Percentiles rank a stretch among this genome's conserved stretches.
Evolutionary conservation across 495 filamentous ascomycete species (phyloP).

Genomic region (Collariella sp.): DNA sequence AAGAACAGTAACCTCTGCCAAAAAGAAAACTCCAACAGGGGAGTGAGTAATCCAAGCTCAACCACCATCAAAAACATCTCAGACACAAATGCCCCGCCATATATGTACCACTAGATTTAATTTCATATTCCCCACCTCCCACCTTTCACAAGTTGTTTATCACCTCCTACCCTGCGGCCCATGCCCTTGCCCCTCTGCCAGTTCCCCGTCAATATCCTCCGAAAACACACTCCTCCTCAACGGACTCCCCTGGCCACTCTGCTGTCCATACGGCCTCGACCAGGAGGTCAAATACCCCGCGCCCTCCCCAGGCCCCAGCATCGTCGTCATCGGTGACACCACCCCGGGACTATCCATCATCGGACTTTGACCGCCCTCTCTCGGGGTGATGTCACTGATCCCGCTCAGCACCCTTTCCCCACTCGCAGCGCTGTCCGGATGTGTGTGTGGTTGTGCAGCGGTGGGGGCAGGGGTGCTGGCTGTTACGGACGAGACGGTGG

Average conservation of each 20-base stretch:
- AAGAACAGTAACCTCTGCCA: not conserved
- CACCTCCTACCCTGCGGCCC: not conserved
- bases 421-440: not conserved
- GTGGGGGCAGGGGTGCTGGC: too few species aligned
- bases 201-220: conserved; percentile 10
- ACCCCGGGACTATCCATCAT: conserved; percentile 1
- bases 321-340: conserved; percentile 10
- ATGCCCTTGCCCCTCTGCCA: not conserved
- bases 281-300: conserved; percentile 7
- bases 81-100: not conserved
- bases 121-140: not conserved
- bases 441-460: too few species aligned
- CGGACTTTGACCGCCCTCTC: not conserved
- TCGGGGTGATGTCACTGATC: not conserved
- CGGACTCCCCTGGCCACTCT: conserved; percentile 4
- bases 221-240: conserved; percentile 14
- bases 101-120: not conserved
- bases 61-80: not conserved
- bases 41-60: not conserved
- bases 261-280: conserved; percentile 4
- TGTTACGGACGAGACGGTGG: conserved; percentile 32
- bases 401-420: not conserved
- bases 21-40: not conserved
- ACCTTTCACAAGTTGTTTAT: not conserved
- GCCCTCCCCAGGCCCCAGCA: not conserved